Percentiles rank a stretch among this genome's conserved stretches.
Evolutionary conservation across 2,329 filamentous ascomycete genomes (phyloP).

Genomic region (Ophiostoma triangulosporum): DNA sequence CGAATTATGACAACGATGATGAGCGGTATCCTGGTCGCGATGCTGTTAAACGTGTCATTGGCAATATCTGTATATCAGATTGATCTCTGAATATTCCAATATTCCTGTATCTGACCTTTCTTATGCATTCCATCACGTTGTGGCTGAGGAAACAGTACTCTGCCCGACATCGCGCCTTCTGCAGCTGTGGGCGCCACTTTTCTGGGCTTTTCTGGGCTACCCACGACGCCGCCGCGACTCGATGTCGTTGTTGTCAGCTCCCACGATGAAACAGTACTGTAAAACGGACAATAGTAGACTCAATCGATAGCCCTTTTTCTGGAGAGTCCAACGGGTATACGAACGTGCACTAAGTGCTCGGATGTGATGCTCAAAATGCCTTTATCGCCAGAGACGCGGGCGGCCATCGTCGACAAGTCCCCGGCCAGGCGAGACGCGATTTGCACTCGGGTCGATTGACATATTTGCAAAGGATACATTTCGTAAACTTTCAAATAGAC

Average conservation of each 20-base stretch:
- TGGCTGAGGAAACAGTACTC: neutral
- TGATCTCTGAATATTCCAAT: no score
- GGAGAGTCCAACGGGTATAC: slow-evolving; percentile 53
- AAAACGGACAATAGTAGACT: slow-evolving; percentile 19
- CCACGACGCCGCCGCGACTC: neutral
- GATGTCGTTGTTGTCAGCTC: neutral
- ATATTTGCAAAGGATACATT: neutral
- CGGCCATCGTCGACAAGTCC: neutral
- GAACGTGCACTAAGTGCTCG: slow-evolving; percentile 28
- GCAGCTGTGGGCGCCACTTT: neutral
- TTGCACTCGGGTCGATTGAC: neutral
- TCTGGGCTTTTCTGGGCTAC: slow-evolving; percentile 4
- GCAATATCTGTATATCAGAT: no score
- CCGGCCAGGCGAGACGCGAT: neutral
- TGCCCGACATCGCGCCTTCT: neutral
- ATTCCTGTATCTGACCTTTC: neutral
- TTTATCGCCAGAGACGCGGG: slow-evolving; percentile 21
- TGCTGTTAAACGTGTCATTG: no score
- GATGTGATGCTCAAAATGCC: neutral
- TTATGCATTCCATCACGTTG: neutral
- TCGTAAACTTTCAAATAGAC: no score
- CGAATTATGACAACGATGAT: neutral
- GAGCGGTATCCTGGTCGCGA: no score
- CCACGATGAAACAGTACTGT: no score
- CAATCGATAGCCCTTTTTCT: slow-evolving; percentile 24